Percentiles rank a stretch among this genome's conserved stretches.
These are phyloP conservation scores for Lactifluus pinguis DNA, from an alignment of 768 basidiomycete genomes.

Conservation along the genomic window DNA sequence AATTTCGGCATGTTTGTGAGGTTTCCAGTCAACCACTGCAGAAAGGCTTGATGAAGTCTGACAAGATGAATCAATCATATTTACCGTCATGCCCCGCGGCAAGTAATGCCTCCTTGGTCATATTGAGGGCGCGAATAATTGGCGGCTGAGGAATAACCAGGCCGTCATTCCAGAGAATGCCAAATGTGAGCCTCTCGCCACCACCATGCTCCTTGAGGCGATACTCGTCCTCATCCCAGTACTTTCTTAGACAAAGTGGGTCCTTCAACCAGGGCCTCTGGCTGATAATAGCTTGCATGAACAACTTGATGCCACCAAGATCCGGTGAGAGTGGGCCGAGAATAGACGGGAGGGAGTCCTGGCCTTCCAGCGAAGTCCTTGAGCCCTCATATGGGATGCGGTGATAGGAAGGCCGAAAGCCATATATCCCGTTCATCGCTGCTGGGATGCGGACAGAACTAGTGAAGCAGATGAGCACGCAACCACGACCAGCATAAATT, in stretches of 20 bases:
- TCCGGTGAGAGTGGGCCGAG: constrained; percentile 62
- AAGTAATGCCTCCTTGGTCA: constrained; percentile 36
- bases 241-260: constrained; percentile 46
- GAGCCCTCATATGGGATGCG: constrained; percentile 66
- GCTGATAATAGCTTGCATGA: constrained; percentile 55
- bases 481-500: background rate
- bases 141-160: constrained; percentile 45
- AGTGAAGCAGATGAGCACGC: background rate
- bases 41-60: background rate
- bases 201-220: constrained; percentile 47
- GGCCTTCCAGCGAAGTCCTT: constrained; percentile 57
- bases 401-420: constrained; percentile 57
- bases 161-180: constrained; percentile 35
- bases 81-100: constrained; percentile 43
- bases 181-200: constrained; percentile 32
- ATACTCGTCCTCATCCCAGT: constrained; percentile 55
- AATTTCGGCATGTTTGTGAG: constrained; percentile 24
- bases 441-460: constrained; percentile 69
- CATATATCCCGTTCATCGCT: constrained; percentile 60
- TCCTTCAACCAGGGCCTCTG: constrained; percentile 59
- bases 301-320: constrained; percentile 51
- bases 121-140: constrained; percentile 40
- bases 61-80: background rate
- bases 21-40: constrained; percentile 32
- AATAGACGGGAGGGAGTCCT: constrained; percentile 62